A percentile compares a stretch with the other conserved stretches of the same genome.
These are phyloP conservation scores for Tetrahymena elliotti DNA, from an alignment of 73 alveolate species.

Conservation along the genomic window DNA sequence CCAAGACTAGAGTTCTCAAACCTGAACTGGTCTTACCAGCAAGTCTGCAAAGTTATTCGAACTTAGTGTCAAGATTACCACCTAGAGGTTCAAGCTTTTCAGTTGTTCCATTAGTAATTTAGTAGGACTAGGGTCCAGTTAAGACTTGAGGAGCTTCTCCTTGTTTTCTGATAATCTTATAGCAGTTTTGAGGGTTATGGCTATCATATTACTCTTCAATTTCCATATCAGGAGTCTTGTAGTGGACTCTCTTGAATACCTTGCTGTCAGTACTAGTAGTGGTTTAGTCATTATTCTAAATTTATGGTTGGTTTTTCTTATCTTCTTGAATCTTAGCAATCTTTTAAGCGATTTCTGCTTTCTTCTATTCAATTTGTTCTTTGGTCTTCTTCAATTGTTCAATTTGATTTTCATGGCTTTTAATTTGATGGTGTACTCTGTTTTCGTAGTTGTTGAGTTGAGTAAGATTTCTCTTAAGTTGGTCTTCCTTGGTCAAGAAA, in stretches of 20 bases:
- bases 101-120: neutral
- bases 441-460: neutral
- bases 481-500: neutral
- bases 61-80: neutral
- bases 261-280: neutral
- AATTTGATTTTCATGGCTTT: neutral
- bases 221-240: neutral
- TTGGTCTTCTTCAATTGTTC: neutral
- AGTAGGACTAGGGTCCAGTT: neutral
- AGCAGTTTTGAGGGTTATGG: neutral
- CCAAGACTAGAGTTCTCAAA: neutral
- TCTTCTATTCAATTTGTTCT: neutral
- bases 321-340: neutral
- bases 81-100: neutral
- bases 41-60: neutral
- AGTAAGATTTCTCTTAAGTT: neutral
- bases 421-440: neutral
- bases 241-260: neutral
- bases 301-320: neutral
- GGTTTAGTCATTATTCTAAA: neutral
- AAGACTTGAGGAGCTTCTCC: neutral
- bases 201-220: neutral
- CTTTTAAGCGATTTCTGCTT: neutral
- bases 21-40: neutral
- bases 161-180: neutral